These are phyloP conservation scores for Persicaria maculosa DNA, from an alignment of 148 eudicot genomes.

Conservation along the genomic window DNA sequence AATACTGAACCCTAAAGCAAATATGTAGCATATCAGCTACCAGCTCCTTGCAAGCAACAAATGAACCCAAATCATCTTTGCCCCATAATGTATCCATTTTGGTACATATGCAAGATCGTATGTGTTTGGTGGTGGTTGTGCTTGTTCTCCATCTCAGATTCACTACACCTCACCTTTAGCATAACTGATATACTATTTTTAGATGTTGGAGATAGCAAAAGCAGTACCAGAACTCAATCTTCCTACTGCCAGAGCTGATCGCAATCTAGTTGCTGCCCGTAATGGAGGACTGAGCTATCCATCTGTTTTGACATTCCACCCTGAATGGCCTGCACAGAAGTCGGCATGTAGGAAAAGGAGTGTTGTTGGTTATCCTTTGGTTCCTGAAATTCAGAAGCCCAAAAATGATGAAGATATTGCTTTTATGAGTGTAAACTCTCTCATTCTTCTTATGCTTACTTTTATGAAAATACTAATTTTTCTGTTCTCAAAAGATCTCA, in stretches of 20 bases:
- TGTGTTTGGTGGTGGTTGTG: neutral
- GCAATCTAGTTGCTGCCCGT: slow-evolving; percentile 53
- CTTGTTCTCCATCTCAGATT: neutral
- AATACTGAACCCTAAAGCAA: too few relatives aligned
- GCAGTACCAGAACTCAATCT: slow-evolving; percentile 58
- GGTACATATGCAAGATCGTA: neutral
- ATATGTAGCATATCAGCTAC: too few relatives aligned
- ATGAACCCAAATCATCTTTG: neutral
- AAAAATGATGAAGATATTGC: slow-evolving; percentile 71
- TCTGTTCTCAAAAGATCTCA: slow-evolving; percentile 20
- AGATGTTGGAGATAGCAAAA: slow-evolving; percentile 68
- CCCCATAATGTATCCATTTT: neutral
- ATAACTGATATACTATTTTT: neutral
- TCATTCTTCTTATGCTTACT: neutral
- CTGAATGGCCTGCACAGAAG: slow-evolving; percentile 42
- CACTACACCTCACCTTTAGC: neutral
- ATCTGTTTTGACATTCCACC: slow-evolving; percentile 53
- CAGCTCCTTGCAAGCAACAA: too few relatives aligned
- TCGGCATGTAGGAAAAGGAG: slow-evolving; percentile 19
- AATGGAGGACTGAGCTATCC: slow-evolving; percentile 75
- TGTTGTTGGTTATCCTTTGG: slow-evolving; percentile 39
- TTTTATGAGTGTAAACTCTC: slow-evolving; percentile 64
- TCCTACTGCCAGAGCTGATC: slow-evolving; percentile 50
- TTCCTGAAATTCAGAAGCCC: slow-evolving; percentile 43
- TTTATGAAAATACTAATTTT: neutral